Conservation (phyloP, 2,329 filamentous ascomycete species). For the Chrysosporium keratinophilum region DNA sequence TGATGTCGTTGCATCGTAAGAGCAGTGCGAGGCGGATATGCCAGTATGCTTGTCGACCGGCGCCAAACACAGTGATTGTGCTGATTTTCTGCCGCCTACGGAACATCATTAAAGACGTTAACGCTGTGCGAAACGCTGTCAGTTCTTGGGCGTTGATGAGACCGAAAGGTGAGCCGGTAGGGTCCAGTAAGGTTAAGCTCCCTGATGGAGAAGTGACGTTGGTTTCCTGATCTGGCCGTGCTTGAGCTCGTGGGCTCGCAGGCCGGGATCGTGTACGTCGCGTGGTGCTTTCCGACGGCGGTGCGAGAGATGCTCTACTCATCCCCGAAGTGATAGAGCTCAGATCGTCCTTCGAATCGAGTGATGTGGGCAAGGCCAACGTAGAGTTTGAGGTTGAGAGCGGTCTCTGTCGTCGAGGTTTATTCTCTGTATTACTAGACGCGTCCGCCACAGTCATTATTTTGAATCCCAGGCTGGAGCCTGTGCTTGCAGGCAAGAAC, state of each 20-base stretch:
- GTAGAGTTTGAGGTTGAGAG: background rate
- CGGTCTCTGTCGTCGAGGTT: background rate
- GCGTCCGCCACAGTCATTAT: conserved; percentile 45
- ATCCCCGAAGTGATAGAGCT: background rate
- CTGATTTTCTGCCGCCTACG: conserved; percentile 59
- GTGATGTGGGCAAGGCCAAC: background rate
- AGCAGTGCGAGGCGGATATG: conserved; percentile 77
- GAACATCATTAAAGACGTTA: conserved; percentile 51
- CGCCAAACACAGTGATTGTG: conserved; percentile 73
- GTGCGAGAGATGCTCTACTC: background rate
- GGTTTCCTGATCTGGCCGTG: conserved; percentile 26
- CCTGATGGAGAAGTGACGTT: conserved; percentile 42
- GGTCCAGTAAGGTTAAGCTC: conserved; percentile 50
- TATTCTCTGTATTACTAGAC: conserved; percentile 8
- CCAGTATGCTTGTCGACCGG: conserved; percentile 88
- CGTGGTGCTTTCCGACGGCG: background rate
- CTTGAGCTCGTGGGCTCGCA: conserved; percentile 23
- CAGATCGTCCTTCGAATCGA: background rate
- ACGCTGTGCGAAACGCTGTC: conserved; percentile 58
- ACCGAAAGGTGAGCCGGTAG: conserved; percentile 47
- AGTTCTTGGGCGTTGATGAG: conserved; percentile 58
- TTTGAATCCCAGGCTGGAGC: conserved; percentile 53
- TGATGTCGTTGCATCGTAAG: conserved; percentile 54
- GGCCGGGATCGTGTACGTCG: background rate
- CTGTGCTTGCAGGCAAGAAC: conserved; percentile 57